phyloP scores from a whole-genome alignment of 805 yeast genomes.

The Pichia rugopelliculosa region DNA sequence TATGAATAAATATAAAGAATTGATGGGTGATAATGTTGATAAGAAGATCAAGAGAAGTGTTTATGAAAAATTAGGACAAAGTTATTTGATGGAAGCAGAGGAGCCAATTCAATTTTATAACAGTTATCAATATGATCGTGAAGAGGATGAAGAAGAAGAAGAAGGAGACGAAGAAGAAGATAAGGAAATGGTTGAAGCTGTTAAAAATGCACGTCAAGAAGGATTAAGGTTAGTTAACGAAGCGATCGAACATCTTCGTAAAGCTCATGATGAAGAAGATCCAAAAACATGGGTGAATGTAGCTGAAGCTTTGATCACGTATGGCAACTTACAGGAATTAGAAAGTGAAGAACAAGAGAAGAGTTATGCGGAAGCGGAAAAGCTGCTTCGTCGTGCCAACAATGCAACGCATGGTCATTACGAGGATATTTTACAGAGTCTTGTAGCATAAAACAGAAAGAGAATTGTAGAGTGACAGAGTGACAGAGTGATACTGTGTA shows the following conservation, averaged over 20 bases:
- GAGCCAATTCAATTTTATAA: constrained; percentile 49
- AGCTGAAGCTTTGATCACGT: constrained; percentile 78
- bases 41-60: constrained; percentile 21
- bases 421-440: constrained; percentile 52
- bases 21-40: constrained; percentile 16
- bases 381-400: constrained; percentile 61
- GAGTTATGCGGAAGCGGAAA: constrained; percentile 63
- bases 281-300: constrained; percentile 77
- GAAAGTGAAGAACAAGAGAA: constrained; percentile 63
- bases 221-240: constrained; percentile 40
- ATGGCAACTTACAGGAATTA: constrained; percentile 65
- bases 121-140: constrained; percentile 43
- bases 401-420: constrained; percentile 73
- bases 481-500: too few relatives aligned
- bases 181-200: constrained; percentile 25
- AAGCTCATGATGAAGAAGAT: constrained; percentile 61
- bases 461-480: too few relatives aligned
- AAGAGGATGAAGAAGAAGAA: constrained; percentile 39
- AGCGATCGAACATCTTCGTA: constrained; percentile 51
- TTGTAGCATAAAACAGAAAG: background rate
- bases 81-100: constrained; percentile 59
- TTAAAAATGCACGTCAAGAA: constrained; percentile 39
- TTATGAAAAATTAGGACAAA: constrained; percentile 51
- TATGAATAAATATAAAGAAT: constrained; percentile 28
- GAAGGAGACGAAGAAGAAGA: constrained; percentile 20